Evolutionary conservation across 1,284 basidiomycete species (phyloP).

Genomic region (Apiotrichum mycotoxinovorans): DNA sequence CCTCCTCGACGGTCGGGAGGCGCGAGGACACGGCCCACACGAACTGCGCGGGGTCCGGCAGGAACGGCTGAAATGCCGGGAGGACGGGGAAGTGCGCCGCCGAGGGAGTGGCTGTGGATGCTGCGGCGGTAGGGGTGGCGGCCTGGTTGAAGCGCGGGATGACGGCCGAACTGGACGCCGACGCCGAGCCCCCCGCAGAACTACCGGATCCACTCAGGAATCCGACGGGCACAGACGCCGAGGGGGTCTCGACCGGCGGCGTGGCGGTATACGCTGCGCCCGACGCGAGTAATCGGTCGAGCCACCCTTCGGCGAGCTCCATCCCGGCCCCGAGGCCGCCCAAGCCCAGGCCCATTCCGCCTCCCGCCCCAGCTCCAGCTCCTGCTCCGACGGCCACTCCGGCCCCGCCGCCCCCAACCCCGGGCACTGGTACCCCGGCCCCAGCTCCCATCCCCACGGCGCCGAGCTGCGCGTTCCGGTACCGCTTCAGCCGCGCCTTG

Average conservation of each 20-base stretch:
- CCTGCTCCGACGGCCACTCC: not conserved
- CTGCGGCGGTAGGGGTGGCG: not conserved
- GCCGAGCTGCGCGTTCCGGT: constrained; percentile 3
- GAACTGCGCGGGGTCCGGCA: constrained; percentile 26
- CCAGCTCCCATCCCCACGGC: not conserved
- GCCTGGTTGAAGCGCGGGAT: too few species aligned
- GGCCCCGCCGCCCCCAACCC: too few species aligned
- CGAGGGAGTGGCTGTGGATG: not conserved
- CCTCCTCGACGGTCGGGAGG: constrained; percentile 31
- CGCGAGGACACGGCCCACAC: constrained; percentile 30
- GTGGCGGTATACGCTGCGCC: not conserved
- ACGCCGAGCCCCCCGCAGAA: too few species aligned
- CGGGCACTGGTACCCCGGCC: too few species aligned
- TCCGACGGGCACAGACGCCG: not conserved
- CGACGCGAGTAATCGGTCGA: constrained; percentile 11
- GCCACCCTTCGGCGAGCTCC: constrained; percentile 12
- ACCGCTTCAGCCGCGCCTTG: constrained; percentile 21
- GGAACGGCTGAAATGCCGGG: not conserved
- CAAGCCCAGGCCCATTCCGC: too few species aligned
- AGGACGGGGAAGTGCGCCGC: not conserved
- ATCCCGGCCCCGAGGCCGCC: not conserved
- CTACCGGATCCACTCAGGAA: too few species aligned
- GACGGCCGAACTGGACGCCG: too few species aligned
- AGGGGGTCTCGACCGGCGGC: not conserved
- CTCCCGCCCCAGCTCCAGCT: too few species aligned